A percentile compares a stretch with the other conserved stretches of the same genome.
phyloP scores from a whole-genome alignment of 2,329 filamentous ascomycete genomes.

The Rhynchosporium agropyri region DNA sequence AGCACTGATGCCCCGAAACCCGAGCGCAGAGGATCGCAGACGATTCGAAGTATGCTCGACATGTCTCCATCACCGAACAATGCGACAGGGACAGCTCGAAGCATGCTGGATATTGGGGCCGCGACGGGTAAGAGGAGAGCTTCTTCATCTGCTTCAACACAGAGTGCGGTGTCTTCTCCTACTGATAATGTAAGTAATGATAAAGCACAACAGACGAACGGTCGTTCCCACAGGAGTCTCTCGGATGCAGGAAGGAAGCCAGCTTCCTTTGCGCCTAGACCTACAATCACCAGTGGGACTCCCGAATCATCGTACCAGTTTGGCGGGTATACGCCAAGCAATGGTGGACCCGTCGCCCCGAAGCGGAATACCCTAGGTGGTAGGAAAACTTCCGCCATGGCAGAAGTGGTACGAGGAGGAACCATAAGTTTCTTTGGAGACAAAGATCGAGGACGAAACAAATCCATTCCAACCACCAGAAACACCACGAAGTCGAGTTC shows the following conservation, averaged over 20 bases:
- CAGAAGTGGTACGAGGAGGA: constrained; percentile 56
- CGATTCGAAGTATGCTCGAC: constrained; percentile 69
- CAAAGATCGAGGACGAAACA: constrained; percentile 34
- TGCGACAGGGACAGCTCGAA: constrained; percentile 17
- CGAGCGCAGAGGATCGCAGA: constrained; percentile 37
- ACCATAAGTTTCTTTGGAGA: constrained; percentile 51
- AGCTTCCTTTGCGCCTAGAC: constrained; percentile 50
- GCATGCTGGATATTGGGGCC: constrained; percentile 43
- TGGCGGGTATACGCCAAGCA: constrained; percentile 57
- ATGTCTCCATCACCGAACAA: constrained; percentile 31
- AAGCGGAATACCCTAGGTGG: constrained; percentile 55
- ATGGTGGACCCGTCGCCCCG: constrained; percentile 47
- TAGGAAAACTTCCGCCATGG: constrained; percentile 50
- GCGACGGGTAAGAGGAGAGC: constrained; percentile 4
- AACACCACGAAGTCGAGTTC: constrained; percentile 38
- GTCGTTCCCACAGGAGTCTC: constrained; percentile 48
- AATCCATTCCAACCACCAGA: constrained; percentile 33
- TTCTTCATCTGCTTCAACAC: constrained; percentile 43
- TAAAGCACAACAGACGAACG: constrained; percentile 40
- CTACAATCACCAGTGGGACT: constrained; percentile 42
- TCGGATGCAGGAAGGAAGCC: constrained; percentile 57
- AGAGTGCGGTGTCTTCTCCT: constrained; percentile 53
- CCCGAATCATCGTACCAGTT: constrained; percentile 63
- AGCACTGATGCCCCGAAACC: constrained; percentile 39
- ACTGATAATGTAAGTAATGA: constrained; percentile 44